Base-by-base conservation (phyloP, 169 alveolate species). In the Cryptosporidium ryanae region DNA sequence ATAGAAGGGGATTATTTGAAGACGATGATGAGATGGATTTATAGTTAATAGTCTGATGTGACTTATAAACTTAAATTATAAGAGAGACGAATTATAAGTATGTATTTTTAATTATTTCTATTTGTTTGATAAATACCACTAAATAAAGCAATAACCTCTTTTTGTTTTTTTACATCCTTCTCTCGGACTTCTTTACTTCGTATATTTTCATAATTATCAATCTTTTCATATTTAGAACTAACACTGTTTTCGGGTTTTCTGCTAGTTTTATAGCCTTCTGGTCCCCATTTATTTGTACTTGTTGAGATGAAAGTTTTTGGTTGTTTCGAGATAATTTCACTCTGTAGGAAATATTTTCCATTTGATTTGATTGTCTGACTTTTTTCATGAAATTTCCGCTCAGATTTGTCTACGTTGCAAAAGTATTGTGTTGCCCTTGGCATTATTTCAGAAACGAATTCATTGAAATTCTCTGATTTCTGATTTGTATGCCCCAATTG, bases 1-100 rank as follows among this genome's bases (percentile, higher is more conserved):
- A 44, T 61, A 76, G 87, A 25, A 55, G 25, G 1, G 87, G 59
- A 59, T 10, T 76, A 17, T 76, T 76, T n/a, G 87, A 76, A 57
- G 87, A 76, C 13, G 87, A 76, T 34, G 87, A 76, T 13, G 70
- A 55, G 18, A 29, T 61, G 4, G 18, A 61, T 23, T 25, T 21
- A 10, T 25, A 61, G 13, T 61, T 61, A 6, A 32, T 6, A 25
- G 25, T 23, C 25, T 25, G 10, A 7, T 23, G 32, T 61, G 66
- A 17, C 10, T 25, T 25, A 29, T 15, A 32, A 21, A 65, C 63
- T n/a, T n/a, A n/a, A n/a, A n/a, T n/a, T n/a, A n/a, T n/a, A n/a
- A n/a, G n/a, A n/a, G n/a, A n/a, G n/a, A n/a, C n/a, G n/a, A n/a
- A n/a, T n/a, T n/a, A n/a, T n/a, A n/a, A n/a, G n/a, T n/a, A n/a